These are phyloP conservation scores for barley (Hordeum vulgare) DNA, from an alignment of 176 grass and related monocot genomes.

Conservation along the genomic window MorexV3_pseudomolecules_assembly NC_058522.1:564667561-564668060, in stretches of 20 bases:
- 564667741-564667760: background rate
- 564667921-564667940: background rate
- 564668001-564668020: background rate
- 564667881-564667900: background rate
- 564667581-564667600: background rate
- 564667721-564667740: background rate
- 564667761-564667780: background rate
- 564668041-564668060: no score
- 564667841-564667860: background rate
- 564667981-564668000: background rate
- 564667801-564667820: background rate
- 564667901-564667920: background rate
- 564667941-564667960: background rate
- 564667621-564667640: constrained; percentile 96
- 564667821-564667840: background rate
- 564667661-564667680: constrained; percentile 76
- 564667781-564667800: background rate
- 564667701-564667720: background rate
- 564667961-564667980: background rate
- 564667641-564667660: constrained; percentile 93
- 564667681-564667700: background rate
- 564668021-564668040: background rate
- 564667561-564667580: background rate
- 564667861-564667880: background rate
- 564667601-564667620: no score